phyloP scores from a whole-genome alignment of 495 filamentous ascomycete species.

The Aspergillus leporis region DNA sequence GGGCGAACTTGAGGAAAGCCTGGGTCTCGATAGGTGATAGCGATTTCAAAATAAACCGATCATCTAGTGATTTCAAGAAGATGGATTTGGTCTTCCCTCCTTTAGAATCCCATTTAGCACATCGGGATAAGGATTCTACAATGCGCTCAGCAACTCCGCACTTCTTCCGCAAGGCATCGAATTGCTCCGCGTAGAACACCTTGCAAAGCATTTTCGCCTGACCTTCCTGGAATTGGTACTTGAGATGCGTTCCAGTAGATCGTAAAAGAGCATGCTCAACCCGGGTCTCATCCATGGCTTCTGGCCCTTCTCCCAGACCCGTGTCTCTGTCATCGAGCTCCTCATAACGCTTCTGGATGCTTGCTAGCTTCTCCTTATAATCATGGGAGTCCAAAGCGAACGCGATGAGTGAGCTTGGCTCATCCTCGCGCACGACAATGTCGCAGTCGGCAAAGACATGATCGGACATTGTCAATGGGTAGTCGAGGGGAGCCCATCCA shows the following conservation, averaged over 20 bases:
- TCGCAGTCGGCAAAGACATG: slow-evolving; percentile 98
- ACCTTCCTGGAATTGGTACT: slow-evolving; percentile 90
- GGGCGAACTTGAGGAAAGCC: slow-evolving; percentile 92
- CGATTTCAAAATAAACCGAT: slow-evolving; percentile 89
- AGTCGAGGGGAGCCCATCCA: slow-evolving; percentile 93
- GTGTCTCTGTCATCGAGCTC: slow-evolving; percentile 32
- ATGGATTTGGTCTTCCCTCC: slow-evolving; percentile 97
- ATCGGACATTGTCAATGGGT: slow-evolving; percentile 82
- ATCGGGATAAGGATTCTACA: slow-evolving; percentile 90
- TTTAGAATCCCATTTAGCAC: slow-evolving; percentile 97
- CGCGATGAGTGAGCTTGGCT: slow-evolving; percentile 93
- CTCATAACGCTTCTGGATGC: slow-evolving; percentile 63
- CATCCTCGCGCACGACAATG: slow-evolving; percentile 94
- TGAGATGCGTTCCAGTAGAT: slow-evolving; percentile 84
- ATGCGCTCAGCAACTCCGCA: slow-evolving; percentile 92
- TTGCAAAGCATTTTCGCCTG: slow-evolving; percentile 94
- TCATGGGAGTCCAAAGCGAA: slow-evolving; percentile 85
- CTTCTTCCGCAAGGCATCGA: slow-evolving; percentile 89
- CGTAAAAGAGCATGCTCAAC: slow-evolving; percentile 77
- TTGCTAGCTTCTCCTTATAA: slow-evolving; percentile 75
- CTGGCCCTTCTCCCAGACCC: slow-evolving; percentile 23
- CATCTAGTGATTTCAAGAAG: slow-evolving; percentile 96
- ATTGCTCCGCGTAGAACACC: slow-evolving; percentile 96
- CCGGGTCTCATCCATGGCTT: slow-evolving; percentile 51
- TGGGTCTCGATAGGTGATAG: slow-evolving; percentile 87